Percentiles rank a stretch among this genome's conserved stretches.
phyloP scores from a whole-genome alignment of 805 yeast species.

The Candida endomychidarum region DNA sequence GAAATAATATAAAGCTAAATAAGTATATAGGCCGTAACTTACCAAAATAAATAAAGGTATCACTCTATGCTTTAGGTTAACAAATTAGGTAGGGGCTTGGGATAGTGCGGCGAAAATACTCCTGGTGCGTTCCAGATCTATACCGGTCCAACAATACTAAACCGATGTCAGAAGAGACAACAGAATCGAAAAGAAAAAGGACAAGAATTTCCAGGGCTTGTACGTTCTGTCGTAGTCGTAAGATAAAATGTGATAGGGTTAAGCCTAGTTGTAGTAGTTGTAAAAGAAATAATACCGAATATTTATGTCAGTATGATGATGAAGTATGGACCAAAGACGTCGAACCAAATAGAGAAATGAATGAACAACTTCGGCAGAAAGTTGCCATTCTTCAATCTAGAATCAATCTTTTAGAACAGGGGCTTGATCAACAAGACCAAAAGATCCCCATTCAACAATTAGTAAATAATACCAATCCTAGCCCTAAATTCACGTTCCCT shows the following conservation, averaged over 20 bases:
- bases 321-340: neutral
- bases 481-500: neutral
- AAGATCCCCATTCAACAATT: too few relatives aligned
- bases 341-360: neutral
- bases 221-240: slow-evolving; percentile 34
- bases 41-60: too few relatives aligned
- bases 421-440: too few relatives aligned
- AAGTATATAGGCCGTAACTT: too few relatives aligned
- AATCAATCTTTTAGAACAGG: neutral
- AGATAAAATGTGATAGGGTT: slow-evolving; percentile 38
- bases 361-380: neutral
- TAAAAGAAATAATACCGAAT: slow-evolving; percentile 23
- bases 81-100: too few relatives aligned
- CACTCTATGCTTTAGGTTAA: too few relatives aligned
- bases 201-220: slow-evolving; percentile 19
- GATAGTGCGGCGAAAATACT: too few relatives aligned
- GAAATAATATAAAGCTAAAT: neutral
- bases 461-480: too few relatives aligned
- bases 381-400: neutral
- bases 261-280: slow-evolving; percentile 36
- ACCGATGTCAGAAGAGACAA: too few relatives aligned
- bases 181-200: slow-evolving; percentile 2
- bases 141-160: too few relatives aligned
- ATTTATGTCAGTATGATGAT: neutral
- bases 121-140: too few relatives aligned